Conservation (phyloP, 805 yeast species). For the Helenozyma baotianmanensis region DNA sequence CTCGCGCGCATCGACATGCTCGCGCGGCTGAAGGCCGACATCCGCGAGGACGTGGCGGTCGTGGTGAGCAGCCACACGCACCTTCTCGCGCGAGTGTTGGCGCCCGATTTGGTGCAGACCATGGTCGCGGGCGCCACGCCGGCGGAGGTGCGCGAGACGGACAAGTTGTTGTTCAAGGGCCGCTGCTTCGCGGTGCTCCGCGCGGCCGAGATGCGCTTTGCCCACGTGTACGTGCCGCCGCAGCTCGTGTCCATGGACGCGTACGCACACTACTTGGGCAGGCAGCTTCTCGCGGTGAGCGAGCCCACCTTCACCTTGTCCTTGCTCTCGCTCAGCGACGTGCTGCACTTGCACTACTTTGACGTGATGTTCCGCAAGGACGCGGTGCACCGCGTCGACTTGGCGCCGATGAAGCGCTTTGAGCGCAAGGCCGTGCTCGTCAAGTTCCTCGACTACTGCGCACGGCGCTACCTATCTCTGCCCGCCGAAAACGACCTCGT, state of each 20-base stretch:
- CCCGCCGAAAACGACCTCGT: slow-evolving; percentile 6
- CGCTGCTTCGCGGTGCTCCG: slow-evolving; percentile 20
- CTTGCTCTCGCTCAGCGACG: slow-evolving; percentile 18
- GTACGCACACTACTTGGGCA: slow-evolving; percentile 19
- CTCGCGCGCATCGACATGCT: slow-evolving; percentile 10
- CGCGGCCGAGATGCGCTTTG: slow-evolving; percentile 17
- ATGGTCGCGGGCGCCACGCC: slow-evolving; percentile 5
- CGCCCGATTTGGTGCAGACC: slow-evolving; percentile 10
- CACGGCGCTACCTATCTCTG: slow-evolving; percentile 6
- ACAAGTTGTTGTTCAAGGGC: slow-evolving; percentile 35
- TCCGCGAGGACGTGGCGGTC: slow-evolving; percentile 3
- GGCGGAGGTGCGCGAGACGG: slow-evolving; percentile 27
- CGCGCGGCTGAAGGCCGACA: slow-evolving; percentile 8
- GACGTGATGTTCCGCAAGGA: slow-evolving; percentile 18
- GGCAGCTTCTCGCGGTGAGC: slow-evolving; percentile 15
- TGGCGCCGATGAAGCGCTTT: slow-evolving; percentile 18
- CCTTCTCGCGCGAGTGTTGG: slow-evolving; percentile 15
- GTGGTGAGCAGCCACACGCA: slow-evolving; percentile 8
- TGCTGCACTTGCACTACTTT: slow-evolving; percentile 15
- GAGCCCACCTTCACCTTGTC: slow-evolving; percentile 18
- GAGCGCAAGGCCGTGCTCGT: slow-evolving; percentile 21
- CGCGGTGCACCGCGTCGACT: neutral
- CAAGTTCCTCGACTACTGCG: slow-evolving; percentile 13
- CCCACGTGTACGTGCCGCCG: slow-evolving; percentile 8
- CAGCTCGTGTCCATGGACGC: slow-evolving; percentile 14